Conservation (phyloP, 1,284 basidiomycete species). For the Sporisorium sorghi region DNA sequence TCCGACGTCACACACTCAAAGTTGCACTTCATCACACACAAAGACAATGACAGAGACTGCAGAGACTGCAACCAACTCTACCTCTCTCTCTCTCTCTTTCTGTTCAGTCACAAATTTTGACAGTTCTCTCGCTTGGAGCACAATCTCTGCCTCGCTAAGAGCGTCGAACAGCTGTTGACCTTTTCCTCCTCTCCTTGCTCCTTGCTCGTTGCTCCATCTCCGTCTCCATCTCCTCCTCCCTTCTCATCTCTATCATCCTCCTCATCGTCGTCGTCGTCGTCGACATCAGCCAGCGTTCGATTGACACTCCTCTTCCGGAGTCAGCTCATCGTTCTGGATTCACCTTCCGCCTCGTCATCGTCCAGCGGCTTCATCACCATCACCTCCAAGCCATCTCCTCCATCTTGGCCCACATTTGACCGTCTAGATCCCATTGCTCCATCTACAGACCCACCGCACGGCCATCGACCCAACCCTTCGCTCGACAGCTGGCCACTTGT, state of each 20-base stretch:
- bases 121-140: conserved; percentile 7
- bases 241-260: conserved; percentile 10
- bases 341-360: not conserved
- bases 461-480: no score
- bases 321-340: not conserved
- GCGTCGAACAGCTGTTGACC: not conserved
- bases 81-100: not conserved
- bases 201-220: not conserved
- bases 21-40: not conserved
- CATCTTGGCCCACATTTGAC: not conserved
- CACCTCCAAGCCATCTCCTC: not conserved
- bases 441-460: not conserved
- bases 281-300: conserved; percentile 1
- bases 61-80: conserved; percentile 20
- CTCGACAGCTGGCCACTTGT: no score
- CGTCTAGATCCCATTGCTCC: not conserved
- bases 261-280: conserved; percentile 8
- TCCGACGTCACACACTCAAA: conserved; percentile 9
- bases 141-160: conserved; percentile 57
- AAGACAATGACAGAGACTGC: not conserved
- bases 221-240: not conserved
- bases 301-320: not conserved
- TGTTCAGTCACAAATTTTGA: conserved; percentile 12
- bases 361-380: not conserved
- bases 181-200: no score